These are phyloP conservation scores for Chytriomyces sp. DNA, from an alignment of 192 early-diverging fungal species.

Conservation along the genomic window DNA sequence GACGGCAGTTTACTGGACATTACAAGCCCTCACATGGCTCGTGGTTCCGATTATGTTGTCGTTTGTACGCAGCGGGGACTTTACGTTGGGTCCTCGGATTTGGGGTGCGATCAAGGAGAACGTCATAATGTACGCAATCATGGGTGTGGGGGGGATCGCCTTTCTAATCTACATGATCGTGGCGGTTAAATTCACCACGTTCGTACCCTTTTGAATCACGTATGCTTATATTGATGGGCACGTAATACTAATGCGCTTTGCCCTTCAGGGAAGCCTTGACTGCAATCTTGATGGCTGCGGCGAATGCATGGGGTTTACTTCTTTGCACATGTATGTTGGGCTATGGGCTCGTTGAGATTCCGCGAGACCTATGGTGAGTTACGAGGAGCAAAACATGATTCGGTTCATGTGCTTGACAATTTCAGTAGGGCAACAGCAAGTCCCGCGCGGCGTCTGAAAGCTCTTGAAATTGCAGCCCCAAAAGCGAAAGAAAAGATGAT, in stretches of 20 bases:
- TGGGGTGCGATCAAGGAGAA: slow-evolving; percentile 79
- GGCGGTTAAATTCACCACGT: slow-evolving; percentile 35
- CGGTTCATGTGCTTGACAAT: too few relatives aligned
- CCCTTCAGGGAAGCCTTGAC: slow-evolving; percentile 62
- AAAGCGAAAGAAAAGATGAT: slow-evolving; percentile 77
- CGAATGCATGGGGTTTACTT: slow-evolving; percentile 92
- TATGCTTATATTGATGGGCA: background rate
- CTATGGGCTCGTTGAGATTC: slow-evolving; percentile 89
- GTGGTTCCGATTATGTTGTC: slow-evolving; percentile 27
- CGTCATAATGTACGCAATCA: slow-evolving; percentile 75
- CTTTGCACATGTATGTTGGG: slow-evolving; percentile 89
- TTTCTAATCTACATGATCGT: slow-evolving; percentile 75
- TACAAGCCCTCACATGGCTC: slow-evolving; percentile 85
- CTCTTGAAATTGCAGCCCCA: slow-evolving; percentile 69
- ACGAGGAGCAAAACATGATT: too few relatives aligned
- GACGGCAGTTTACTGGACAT: slow-evolving; percentile 87
- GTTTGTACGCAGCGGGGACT: slow-evolving; percentile 78
- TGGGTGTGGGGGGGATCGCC: slow-evolving; percentile 68
- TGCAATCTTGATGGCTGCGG: slow-evolving; percentile 85
- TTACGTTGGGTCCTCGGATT: slow-evolving; percentile 67
- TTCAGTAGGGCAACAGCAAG: slow-evolving; percentile 49
- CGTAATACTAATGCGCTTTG: background rate
- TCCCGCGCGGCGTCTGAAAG: slow-evolving; percentile 58
- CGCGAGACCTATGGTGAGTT: slow-evolving; percentile 79
- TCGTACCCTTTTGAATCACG: background rate